These are phyloP conservation scores for Candida yuanshanica DNA, from an alignment of 805 yeast species.

Conservation along the genomic window DNA sequence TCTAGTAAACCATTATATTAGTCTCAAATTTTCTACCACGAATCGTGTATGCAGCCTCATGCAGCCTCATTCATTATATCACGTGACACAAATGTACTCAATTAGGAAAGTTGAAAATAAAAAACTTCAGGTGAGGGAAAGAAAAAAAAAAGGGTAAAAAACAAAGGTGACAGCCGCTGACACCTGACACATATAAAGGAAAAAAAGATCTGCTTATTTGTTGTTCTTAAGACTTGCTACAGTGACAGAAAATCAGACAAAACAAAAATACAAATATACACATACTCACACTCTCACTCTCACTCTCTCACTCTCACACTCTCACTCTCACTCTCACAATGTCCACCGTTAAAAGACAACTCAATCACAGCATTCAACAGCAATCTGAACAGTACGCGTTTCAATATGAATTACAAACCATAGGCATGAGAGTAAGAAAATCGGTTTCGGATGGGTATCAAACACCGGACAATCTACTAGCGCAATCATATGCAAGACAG, in stretches of 20 bases:
- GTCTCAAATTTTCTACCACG: no score
- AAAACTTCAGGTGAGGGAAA: no score
- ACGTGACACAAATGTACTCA: constrained; percentile 3
- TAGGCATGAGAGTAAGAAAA: constrained; percentile 71
- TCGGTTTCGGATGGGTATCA: constrained; percentile 59
- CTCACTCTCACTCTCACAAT: no score
- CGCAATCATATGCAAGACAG: constrained; percentile 10
- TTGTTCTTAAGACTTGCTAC: no score
- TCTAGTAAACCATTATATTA: no score
- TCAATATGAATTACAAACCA: constrained; percentile 39
- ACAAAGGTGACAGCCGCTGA: no score
- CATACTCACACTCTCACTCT: background rate
- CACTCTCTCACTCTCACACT: background rate
- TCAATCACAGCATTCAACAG: constrained; percentile 22
- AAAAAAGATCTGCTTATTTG: no score
- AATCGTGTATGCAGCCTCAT: no score
- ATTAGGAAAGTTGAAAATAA: constrained; percentile 2
- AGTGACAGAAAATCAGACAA: no score
- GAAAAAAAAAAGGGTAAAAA: background rate
- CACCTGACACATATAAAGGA: no score
- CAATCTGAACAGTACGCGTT: constrained; percentile 27
- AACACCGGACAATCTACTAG: constrained; percentile 14
- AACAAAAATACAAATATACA: no score
- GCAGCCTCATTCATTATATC: background rate
- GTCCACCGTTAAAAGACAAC: constrained; percentile 33